Evolutionary conservation across 495 filamentous ascomycete genomes (phyloP).

Genomic region (Xylaria grammica): DNA sequence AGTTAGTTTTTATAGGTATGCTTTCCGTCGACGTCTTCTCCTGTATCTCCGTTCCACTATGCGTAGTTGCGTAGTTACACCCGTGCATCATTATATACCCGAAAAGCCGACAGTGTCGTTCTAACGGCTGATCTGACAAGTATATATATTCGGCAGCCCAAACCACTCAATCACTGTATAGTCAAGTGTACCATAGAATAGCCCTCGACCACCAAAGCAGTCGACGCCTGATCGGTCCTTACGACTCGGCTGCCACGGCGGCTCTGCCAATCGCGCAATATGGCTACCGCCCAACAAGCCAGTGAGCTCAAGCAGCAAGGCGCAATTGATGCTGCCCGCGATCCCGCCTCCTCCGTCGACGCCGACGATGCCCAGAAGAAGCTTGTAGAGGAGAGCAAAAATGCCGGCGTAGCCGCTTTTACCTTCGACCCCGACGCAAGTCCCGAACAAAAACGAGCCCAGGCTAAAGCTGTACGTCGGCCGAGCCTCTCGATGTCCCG

Average conservation of each 20-base stretch:
- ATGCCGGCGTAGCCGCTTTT: conserved; percentile 77
- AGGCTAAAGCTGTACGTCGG: conserved; percentile 73
- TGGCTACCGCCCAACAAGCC: conserved; percentile 45
- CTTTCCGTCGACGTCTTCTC: too few relatives aligned
- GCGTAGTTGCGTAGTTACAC: too few relatives aligned
- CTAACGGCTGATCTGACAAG: too few relatives aligned
- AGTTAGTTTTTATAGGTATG: too few relatives aligned
- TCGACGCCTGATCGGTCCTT: conserved; percentile 12
- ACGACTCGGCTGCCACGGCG: conserved; percentile 29
- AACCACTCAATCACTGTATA: neutral
- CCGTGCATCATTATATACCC: too few relatives aligned
- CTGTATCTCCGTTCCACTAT: too few relatives aligned
- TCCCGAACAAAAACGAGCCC: conserved; percentile 81
- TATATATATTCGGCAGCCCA: neutral
- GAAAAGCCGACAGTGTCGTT: too few relatives aligned
- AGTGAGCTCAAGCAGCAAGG: conserved; percentile 80
- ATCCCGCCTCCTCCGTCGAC: conserved; percentile 71
- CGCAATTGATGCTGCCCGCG: conserved; percentile 70
- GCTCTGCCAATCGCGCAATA: conserved; percentile 28
- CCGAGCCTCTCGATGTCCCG: neutral
- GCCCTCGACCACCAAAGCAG: neutral
- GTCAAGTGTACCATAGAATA: neutral
- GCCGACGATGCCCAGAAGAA: conserved; percentile 71
- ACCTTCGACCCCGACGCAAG: conserved; percentile 87
- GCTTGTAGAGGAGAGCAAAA: conserved; percentile 74